A percentile compares a stretch with the other conserved stretches of the same genome.
These are phyloP conservation scores for Tagetes erecta DNA, from an alignment of 129 eudicot species.

Conservation along the genomic window DNA sequence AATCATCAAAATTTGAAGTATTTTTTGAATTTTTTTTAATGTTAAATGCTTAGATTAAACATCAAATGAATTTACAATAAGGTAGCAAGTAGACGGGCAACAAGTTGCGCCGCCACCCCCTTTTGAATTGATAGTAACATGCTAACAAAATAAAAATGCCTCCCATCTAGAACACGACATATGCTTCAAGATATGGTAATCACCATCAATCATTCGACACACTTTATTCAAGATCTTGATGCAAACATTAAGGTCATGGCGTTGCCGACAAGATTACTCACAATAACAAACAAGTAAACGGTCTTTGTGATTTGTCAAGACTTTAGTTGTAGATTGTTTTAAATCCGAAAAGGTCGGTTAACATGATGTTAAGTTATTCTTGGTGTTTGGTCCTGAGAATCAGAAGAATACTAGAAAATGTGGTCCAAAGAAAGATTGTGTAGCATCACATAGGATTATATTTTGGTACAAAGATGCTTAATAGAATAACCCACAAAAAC, in stretches of 20 bases:
- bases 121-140: too few species aligned
- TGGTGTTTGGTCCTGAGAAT: conserved; percentile 17
- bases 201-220: not conserved
- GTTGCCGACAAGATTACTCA: not conserved
- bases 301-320: not conserved
- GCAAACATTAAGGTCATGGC: not conserved
- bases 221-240: not conserved
- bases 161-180: not conserved
- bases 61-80: too few species aligned
- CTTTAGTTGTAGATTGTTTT: not conserved
- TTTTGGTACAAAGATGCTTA: conserved; percentile 1
- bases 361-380: conserved; percentile 2
- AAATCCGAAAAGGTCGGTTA: not conserved
- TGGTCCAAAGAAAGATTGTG: conserved; percentile 21
- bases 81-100: too few species aligned
- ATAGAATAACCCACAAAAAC: not conserved
- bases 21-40: too few species aligned
- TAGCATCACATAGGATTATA: conserved; percentile 23
- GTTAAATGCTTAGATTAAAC: too few species aligned
- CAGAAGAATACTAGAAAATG: not conserved
- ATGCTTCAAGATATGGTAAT: not conserved
- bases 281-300: not conserved
- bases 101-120: too few species aligned
- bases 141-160: too few species aligned
- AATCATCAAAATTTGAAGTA: too few species aligned